phyloP scores from a whole-genome alignment of 2,329 filamentous ascomycete species.

The Mollisia scopiformis region DNA sequence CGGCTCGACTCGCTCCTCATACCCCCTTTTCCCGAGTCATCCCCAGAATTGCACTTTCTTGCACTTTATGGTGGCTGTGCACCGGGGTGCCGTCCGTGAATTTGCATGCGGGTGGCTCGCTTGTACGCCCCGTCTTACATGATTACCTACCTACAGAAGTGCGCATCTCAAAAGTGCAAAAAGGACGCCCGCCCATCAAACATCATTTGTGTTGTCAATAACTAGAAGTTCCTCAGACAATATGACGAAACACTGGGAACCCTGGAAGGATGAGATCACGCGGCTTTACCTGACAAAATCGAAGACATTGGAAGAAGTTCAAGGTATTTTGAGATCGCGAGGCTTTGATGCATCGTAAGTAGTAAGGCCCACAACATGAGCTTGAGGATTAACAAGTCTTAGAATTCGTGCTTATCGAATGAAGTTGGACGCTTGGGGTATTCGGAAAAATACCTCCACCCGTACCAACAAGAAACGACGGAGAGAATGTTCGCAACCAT shows the following conservation, averaged over 20 bases:
- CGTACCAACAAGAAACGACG: not conserved
- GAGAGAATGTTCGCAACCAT: not conserved
- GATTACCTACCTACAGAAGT: not conserved
- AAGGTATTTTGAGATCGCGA: conserved; percentile 13
- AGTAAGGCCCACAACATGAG: not conserved
- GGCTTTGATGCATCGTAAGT: conserved; percentile 25
- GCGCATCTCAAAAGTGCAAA: not conserved
- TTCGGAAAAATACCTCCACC: conserved; percentile 2
- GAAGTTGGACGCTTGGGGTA: conserved; percentile 5
- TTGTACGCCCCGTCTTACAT: not conserved
- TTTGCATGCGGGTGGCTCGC: no score
- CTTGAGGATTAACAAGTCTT: not conserved
- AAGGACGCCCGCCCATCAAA: not conserved
- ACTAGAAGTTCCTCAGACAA: no score
- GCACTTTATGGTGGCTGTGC: not conserved
- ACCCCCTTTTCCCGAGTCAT: no score
- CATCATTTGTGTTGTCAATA: no score
- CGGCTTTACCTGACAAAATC: conserved; percentile 20
- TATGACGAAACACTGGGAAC: conserved; percentile 25
- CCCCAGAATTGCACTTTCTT: not conserved
- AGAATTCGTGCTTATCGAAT: conserved; percentile 1
- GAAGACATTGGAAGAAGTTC: conserved; percentile 19
- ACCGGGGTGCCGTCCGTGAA: not conserved
- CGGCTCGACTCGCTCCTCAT: no score
- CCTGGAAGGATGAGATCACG: conserved; percentile 21